Conservation (phyloP, 1,139 yeast genomes). For the Yamadazyma taylorii region DNA sequence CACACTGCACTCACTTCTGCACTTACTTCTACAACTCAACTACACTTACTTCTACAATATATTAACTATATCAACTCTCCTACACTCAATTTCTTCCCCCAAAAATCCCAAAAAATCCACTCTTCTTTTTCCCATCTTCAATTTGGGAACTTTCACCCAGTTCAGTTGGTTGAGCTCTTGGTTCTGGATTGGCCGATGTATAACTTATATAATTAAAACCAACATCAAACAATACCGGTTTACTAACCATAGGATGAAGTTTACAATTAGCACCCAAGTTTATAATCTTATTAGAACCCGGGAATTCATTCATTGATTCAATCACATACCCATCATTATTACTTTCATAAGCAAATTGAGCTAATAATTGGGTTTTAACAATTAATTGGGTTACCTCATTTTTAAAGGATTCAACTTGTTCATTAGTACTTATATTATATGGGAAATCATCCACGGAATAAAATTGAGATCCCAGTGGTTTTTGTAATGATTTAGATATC, state of each 20-base stretch:
- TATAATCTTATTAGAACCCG: slow-evolving; percentile 43
- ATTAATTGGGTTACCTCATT: slow-evolving; percentile 28
- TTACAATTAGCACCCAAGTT: slow-evolving; percentile 45
- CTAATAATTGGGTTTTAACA: slow-evolving; percentile 48
- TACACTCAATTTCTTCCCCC: too few species aligned
- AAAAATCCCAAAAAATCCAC: slow-evolving; percentile 48
- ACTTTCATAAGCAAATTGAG: slow-evolving; percentile 42
- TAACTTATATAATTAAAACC: slow-evolving; percentile 79
- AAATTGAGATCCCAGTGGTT: slow-evolving; percentile 16
- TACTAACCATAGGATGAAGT: slow-evolving; percentile 60
- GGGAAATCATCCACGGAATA: slow-evolving; percentile 38
- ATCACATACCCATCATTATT: slow-evolving; percentile 28
- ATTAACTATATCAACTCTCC: slow-evolving; percentile 7
- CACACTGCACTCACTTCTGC: too few species aligned
- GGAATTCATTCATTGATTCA: slow-evolving; percentile 52
- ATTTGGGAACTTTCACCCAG: neutral
- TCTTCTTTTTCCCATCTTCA: slow-evolving; percentile 27
- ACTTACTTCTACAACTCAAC: too few species aligned
- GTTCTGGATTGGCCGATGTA: slow-evolving; percentile 17
- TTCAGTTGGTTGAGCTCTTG: slow-evolving; percentile 7
- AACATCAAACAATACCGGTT: slow-evolving; percentile 88
- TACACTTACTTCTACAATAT: neutral
- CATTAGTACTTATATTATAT: slow-evolving; percentile 36
- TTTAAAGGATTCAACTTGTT: slow-evolving; percentile 30
- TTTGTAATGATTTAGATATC: slow-evolving; percentile 27